Evolutionary conservation across 1,284 basidiomycete species (phyloP), one percentile per base, ranked within the genome.

Genomic region (Mycena citricolor): DNA sequence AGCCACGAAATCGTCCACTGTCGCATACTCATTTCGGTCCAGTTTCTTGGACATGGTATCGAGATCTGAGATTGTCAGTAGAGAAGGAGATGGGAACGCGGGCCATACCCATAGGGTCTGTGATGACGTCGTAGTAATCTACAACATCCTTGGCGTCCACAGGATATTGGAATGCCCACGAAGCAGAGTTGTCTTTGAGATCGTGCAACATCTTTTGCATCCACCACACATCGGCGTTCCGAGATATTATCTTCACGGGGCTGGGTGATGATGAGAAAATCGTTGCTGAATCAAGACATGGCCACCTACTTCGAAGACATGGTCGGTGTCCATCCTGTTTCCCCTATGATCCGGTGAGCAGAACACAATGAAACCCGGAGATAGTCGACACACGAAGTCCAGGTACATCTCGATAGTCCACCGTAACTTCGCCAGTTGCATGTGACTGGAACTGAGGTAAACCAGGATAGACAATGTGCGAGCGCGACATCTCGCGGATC

Each of bases 11-110:
- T 77, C 74, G 44, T 92, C 86, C 29, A 97, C 70, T 17, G 77
- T 79, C 25, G 76, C 66, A 64, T 98, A 99, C 56, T 83, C 74
- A 55, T 81, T 82, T 37, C 78, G 86, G 47, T 94, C 89, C 21
- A 99, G 79, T 64, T 94, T 98, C 63, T 86, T 79, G 61, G 94
- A 89, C 85, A 99, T 97, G 2, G 91, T 97, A 41, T 75, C 74
- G 47, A 99, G 80, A 63, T 99, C 95, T 94, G 33, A 20, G 23
- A 36, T 35, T 4, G 44, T 17, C 11, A 36, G 20, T 32, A 28
- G 32, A 39, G 17, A 16, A 36, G 32, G 39, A 39, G 26, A 21
- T 10, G 21, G 41, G 12, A 19, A 35, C 22, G 21, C 8, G 20
- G 28, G 16, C 8, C 82, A 48, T 55, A 93, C 93, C 94, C 94